Evolutionary conservation across 192 early-diverging fungal species (phyloP).

Genomic region (Podila clonocystis): DNA sequence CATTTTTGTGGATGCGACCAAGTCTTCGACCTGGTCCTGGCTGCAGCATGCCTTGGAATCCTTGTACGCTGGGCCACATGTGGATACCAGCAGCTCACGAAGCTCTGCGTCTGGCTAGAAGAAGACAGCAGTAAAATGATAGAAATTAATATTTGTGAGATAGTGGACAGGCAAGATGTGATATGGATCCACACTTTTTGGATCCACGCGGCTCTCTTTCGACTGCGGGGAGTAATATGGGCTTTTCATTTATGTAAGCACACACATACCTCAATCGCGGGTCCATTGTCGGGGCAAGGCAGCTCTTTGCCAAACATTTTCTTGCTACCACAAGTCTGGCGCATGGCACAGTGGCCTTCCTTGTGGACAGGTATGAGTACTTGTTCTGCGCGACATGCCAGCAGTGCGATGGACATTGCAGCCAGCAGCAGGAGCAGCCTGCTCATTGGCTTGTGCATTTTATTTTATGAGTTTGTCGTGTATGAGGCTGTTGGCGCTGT

Average conservation of each 20-base stretch:
- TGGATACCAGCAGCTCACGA: conserved; percentile 55
- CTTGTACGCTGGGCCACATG: conserved; percentile 61
- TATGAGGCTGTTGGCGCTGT: too few relatives aligned
- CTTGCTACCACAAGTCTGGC: conserved; percentile 63
- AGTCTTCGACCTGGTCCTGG: conserved; percentile 58
- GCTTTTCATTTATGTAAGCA: not conserved
- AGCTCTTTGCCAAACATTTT: conserved; percentile 54
- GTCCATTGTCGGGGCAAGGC: conserved; percentile 61
- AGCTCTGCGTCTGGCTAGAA: conserved; percentile 52
- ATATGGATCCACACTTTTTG: not conserved
- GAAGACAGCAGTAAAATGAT: not conserved
- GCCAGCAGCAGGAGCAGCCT: not conserved
- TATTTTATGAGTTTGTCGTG: not conserved
- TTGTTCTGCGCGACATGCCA: not conserved
- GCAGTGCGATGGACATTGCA: not conserved
- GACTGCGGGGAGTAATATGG: too few relatives aligned
- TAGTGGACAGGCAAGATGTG: not conserved
- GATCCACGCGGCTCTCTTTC: not conserved
- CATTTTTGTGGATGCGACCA: conserved; percentile 59
- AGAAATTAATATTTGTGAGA: not conserved
- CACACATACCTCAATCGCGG: conserved; percentile 52
- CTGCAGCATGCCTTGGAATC: conserved; percentile 65
- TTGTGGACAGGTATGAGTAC: conserved; percentile 43
- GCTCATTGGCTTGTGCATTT: not conserved
- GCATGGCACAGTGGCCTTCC: conserved; percentile 68